Conservation (phyloP, 305 asterid genomes). For the Rubia occidens region DNA sequence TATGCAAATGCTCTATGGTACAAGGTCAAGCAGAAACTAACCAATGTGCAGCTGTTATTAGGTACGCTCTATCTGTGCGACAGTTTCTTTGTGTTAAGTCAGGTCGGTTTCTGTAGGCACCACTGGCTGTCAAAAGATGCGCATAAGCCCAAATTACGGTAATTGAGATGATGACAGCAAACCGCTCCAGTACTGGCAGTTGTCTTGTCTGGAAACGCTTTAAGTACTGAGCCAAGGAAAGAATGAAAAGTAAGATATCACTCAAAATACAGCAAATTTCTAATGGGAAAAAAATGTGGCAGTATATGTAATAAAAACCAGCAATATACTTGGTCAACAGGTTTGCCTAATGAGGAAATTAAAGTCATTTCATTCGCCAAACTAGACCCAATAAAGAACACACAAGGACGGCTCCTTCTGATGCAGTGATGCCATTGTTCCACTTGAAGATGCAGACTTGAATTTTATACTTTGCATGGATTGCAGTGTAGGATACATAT, state of each 20-base stretch:
- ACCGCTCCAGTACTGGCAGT: constrained; percentile 71
- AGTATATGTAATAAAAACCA: background rate
- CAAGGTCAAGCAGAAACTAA: constrained; percentile 17
- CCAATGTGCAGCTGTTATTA: constrained; percentile 88
- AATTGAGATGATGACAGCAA: constrained; percentile 66
- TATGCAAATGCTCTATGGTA: background rate
- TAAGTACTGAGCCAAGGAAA: constrained; percentile 47
- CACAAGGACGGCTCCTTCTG: too few species aligned
- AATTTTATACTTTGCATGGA: background rate
- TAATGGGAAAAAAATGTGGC: background rate
- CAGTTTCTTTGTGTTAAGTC: constrained; percentile 68
- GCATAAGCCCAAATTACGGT: constrained; percentile 93
- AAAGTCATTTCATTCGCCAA: background rate
- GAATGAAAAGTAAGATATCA: constrained; percentile 3
- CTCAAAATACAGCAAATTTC: background rate
- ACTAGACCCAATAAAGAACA: background rate
- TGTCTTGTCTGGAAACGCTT: constrained; percentile 68
- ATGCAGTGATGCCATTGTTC: too few species aligned
- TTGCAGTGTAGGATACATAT: background rate
- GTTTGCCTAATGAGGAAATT: background rate
- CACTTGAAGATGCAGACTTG: too few species aligned
- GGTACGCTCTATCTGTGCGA: constrained; percentile 73
- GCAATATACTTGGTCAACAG: background rate
- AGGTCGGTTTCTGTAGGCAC: constrained; percentile 81
- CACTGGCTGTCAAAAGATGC: constrained; percentile 88